Evolutionary conservation across 257 asterid genomes (phyloP).

Genomic region (Lantana camara): DNA sequence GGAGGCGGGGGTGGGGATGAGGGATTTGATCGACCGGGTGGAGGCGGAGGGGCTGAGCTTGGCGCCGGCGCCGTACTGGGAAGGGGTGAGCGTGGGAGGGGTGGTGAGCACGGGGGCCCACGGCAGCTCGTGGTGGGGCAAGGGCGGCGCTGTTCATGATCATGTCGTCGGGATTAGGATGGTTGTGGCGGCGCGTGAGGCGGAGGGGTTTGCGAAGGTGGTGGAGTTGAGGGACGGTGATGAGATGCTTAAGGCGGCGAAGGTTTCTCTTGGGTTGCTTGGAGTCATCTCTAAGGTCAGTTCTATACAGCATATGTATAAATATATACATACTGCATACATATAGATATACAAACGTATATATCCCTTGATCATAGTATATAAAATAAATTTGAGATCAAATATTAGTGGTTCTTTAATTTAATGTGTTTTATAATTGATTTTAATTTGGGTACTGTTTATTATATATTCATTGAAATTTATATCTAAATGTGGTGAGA

Average conservation of each 20-base stretch:
- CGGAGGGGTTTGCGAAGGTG: too few relatives aligned
- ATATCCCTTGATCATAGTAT: too few relatives aligned
- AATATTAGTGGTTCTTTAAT: too few relatives aligned
- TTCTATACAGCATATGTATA: not conserved
- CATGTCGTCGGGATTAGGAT: conserved; percentile 61
- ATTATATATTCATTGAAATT: too few relatives aligned
- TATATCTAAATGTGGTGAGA: too few relatives aligned
- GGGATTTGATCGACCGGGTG: conserved; percentile 58
- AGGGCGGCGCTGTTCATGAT: conserved; percentile 86
- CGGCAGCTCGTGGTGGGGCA: conserved; percentile 96
- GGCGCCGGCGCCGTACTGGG: conserved; percentile 88
- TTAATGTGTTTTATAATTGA: too few relatives aligned
- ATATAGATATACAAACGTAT: not conserved
- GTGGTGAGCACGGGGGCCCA: conserved; percentile 50
- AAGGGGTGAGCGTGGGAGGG: conserved; percentile 37
- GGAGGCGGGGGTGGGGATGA: conserved; percentile 70
- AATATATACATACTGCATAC: not conserved
- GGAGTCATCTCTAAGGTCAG: conserved; percentile 86
- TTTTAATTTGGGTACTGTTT: too few relatives aligned
- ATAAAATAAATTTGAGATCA: too few relatives aligned
- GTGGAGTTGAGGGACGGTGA: too few relatives aligned
- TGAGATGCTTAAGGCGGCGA: conserved; percentile 49
- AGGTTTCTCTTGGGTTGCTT: conserved; percentile 66
- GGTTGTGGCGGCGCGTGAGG: conserved; percentile 47
- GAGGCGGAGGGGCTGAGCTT: conserved; percentile 65